A percentile compares a stretch with the other conserved stretches of the same genome.
Evolutionary conservation across 805 yeast species (phyloP).

Genomic region (Saccharomycopsis schoenii): DNA sequence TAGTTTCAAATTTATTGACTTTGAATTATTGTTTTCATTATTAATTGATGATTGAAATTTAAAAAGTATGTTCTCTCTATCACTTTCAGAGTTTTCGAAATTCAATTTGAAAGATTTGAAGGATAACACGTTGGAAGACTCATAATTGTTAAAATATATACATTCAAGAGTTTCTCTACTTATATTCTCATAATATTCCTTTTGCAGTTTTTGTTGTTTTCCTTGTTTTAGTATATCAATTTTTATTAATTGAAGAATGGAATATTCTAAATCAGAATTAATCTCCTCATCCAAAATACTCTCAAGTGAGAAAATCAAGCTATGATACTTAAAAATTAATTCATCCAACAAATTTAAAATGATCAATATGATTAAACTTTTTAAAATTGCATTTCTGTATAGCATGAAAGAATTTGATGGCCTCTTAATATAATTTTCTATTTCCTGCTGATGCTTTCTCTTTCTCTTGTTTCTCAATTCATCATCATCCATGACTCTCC

Average conservation of each 20-base stretch:
- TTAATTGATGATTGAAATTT: background rate
- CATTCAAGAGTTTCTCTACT: background rate
- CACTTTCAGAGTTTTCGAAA: background rate
- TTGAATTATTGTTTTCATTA: background rate
- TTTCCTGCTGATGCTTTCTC: background rate
- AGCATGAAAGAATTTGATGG: slow-evolving; percentile 41
- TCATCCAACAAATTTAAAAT: slow-evolving; percentile 18
- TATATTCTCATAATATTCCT: background rate
- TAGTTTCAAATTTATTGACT: slow-evolving; percentile 8
- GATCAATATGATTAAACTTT: slow-evolving; percentile 27
- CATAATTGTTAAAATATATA: background rate
- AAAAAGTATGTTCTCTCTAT: background rate
- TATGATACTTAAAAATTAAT: slow-evolving; percentile 9
- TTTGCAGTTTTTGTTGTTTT: background rate
- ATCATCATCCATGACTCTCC: slow-evolving; percentile 3
- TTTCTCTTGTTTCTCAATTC: background rate
- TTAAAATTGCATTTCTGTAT: slow-evolving; percentile 34
- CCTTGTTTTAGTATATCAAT: slow-evolving; percentile 13
- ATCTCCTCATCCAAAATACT: background rate
- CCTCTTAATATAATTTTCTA: slow-evolving; percentile 29
- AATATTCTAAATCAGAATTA: slow-evolving; percentile 18
- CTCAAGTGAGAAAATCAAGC: background rate
- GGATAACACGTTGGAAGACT: background rate
- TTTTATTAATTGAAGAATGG: background rate
- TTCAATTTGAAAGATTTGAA: background rate